Evolutionary conservation across 345 rosid genomes (phyloP).

Genomic region (Sapria himalayana): DNA sequence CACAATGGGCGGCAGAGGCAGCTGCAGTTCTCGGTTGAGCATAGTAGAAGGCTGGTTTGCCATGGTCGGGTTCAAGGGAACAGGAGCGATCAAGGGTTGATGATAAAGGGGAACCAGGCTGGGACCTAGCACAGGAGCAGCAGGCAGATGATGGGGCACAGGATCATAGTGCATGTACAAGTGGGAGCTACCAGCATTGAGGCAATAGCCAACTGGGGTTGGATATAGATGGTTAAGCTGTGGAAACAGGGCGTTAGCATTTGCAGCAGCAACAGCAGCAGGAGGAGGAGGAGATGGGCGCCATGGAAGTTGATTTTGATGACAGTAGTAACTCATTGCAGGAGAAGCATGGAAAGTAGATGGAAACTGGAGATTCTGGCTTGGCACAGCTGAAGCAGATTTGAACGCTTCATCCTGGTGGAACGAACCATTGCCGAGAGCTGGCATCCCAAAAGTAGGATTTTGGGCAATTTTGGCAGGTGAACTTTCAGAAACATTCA

Average conservation of each 20-base stretch:
- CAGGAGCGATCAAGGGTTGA: too few species aligned
- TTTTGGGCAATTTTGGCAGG: constrained; percentile 14
- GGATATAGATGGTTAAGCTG: constrained; percentile 45
- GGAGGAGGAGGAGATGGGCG: too few species aligned
- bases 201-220: constrained; percentile 33
- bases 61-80: constrained; percentile 20
- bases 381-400: constrained; percentile 22
- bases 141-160: constrained; percentile 27
- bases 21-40: too few species aligned
- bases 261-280: constrained; percentile 38
- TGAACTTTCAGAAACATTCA: constrained; percentile 16
- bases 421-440: constrained; percentile 20
- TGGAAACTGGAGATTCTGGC: constrained; percentile 35
- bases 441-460: constrained; percentile 19
- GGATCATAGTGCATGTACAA: constrained; percentile 49
- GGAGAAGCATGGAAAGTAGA: constrained; percentile 43
- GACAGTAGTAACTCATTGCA: constrained; percentile 63
- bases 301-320: constrained; percentile 69
- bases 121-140: constrained; percentile 23
- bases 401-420: too few species aligned
- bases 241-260: constrained; percentile 33
- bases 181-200: constrained; percentile 40
- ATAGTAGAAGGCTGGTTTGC: too few species aligned
- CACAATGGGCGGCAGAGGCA: too few species aligned
- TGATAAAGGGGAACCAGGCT: constrained; percentile 34